These are phyloP conservation scores for Ceratocystis albifundus DNA, from an alignment of 2,329 filamentous ascomycete species.

Conservation along the genomic window DNA sequence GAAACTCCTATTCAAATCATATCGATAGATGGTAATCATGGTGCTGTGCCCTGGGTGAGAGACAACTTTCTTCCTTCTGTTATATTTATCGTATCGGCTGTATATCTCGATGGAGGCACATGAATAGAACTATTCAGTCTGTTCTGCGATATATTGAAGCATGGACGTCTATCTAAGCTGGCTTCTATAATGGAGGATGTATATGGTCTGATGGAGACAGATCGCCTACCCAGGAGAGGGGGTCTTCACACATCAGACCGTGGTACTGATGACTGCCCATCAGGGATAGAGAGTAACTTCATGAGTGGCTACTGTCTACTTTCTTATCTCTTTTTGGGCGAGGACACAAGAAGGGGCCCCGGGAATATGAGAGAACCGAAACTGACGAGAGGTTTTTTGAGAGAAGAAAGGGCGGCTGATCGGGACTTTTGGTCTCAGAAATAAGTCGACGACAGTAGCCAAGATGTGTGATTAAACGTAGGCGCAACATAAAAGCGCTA, in stretches of 20 bases:
- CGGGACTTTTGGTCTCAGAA: neutral
- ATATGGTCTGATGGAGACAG: neutral
- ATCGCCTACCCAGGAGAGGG: neutral
- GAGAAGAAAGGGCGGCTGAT: neutral
- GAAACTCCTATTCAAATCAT: neutral
- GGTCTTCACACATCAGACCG: neutral
- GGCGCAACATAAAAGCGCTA: neutral
- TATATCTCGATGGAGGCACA: neutral
- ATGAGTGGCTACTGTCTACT: neutral
- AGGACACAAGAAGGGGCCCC: neutral
- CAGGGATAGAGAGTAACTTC: neutral
- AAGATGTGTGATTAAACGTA: slow-evolving; percentile 1
- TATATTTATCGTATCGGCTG: neutral
- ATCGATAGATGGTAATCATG: neutral
- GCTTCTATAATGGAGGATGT: neutral
- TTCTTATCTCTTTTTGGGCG: neutral
- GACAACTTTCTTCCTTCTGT: neutral
- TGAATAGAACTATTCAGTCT: neutral
- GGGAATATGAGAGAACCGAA: neutral
- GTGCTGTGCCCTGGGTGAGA: neutral
- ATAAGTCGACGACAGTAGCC: neutral
- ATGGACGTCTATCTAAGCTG: neutral
- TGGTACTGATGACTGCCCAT: neutral
- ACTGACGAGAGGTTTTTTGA: neutral
- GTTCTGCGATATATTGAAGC: neutral